phyloP scores from a whole-genome alignment of 176 grass and related monocot genomes.

The Raddia guianensis region DNA sequence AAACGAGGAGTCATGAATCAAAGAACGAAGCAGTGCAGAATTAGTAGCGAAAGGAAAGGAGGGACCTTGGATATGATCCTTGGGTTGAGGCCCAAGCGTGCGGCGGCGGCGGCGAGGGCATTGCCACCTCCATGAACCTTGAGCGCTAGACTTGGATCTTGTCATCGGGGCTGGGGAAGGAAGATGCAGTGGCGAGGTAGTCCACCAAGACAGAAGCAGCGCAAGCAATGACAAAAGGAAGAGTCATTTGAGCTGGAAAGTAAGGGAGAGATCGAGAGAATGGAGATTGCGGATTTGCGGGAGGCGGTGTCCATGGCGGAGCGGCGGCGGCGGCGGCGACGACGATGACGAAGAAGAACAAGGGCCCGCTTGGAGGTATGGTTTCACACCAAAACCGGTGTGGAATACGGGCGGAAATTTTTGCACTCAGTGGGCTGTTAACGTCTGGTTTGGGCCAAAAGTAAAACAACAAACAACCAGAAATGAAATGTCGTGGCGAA shows the following conservation, averaged over 20 bases:
- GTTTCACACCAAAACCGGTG: no score
- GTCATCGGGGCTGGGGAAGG: constrained; percentile 85
- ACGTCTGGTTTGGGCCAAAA: no score
- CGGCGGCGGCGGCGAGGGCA: constrained; percentile 65
- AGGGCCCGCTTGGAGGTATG: no score
- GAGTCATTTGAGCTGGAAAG: no score
- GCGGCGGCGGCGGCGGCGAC: not conserved
- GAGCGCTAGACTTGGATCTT: constrained; percentile 83
- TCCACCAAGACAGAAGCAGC: constrained; percentile 62
- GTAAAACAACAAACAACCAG: no score
- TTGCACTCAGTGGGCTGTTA: no score
- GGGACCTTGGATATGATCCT: constrained; percentile 80
- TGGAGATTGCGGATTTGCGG: not conserved
- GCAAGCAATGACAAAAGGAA: constrained; percentile 46
- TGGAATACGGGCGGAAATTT: no score
- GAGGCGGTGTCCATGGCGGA: not conserved
- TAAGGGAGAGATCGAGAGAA: no score
- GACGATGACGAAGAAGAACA: not conserved
- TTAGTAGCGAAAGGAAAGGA: not conserved
- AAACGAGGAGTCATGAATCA: no score
- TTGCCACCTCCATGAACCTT: constrained; percentile 93
- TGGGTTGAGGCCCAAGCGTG: constrained; percentile 70
- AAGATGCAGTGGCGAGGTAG: constrained; percentile 83
- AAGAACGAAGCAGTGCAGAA: no score
- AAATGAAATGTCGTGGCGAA: no score